phyloP scores from a whole-genome alignment of 305 asterid genomes.

The Rubia balearica region DNA sequence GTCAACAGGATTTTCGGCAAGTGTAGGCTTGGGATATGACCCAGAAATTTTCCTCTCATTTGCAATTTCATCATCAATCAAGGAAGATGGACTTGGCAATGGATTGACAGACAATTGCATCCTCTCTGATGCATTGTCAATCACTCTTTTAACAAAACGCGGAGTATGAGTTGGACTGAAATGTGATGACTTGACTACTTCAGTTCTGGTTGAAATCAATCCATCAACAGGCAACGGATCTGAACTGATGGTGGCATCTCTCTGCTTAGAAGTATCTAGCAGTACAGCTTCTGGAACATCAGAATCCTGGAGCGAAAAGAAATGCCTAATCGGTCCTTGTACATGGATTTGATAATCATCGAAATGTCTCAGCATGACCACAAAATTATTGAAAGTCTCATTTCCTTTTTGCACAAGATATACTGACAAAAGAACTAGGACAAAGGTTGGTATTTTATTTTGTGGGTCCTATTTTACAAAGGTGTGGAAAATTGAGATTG shows the following conservation, averaged over 20 bases:
- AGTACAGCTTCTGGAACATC: constrained; percentile 74
- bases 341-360: not conserved
- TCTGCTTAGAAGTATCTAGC: constrained; percentile 53
- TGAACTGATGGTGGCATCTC: constrained; percentile 23
- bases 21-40: constrained; percentile 21
- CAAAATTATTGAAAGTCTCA: not conserved
- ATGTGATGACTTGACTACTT: constrained; percentile 44
- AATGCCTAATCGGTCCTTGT: constrained; percentile 15
- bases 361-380: not conserved
- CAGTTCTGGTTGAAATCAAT: constrained; percentile 32
- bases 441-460: not conserved
- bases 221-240: constrained; percentile 25
- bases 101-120: constrained; percentile 19
- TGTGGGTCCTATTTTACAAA: not conserved
- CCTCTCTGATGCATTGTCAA: constrained; percentile 28
- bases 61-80: constrained; percentile 28
- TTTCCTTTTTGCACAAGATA: not conserved
- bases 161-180: constrained; percentile 39
- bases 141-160: constrained; percentile 33
- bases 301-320: constrained; percentile 37
- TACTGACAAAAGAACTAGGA: not conserved
- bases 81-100: constrained; percentile 26
- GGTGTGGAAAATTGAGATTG: not conserved
- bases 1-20: constrained; percentile 18
- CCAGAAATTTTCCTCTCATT: constrained; percentile 20